Evolutionary conservation across 2,329 filamentous ascomycete species (phyloP).

Genomic region (Paraphaeosphaeria minitans): DNA sequence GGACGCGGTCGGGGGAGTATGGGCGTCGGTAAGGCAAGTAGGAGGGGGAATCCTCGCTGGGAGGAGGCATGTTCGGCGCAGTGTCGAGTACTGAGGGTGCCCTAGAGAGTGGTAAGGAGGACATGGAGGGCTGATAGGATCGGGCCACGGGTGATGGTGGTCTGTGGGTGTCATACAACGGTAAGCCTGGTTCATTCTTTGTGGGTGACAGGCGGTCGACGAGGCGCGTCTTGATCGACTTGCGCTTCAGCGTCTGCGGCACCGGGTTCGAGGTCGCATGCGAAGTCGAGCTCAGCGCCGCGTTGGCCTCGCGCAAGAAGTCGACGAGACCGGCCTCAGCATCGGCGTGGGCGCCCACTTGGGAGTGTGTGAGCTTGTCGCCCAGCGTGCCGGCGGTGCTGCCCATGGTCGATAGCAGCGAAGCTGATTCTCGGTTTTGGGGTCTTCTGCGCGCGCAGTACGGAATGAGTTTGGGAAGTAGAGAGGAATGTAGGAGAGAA

Average conservation of each 20-base stretch:
- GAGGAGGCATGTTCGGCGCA: conserved; percentile 59
- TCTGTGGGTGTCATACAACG: conserved; percentile 45
- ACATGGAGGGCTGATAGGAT: conserved; percentile 56
- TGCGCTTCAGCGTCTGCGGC: conserved; percentile 32
- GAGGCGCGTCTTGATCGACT: conserved; percentile 30
- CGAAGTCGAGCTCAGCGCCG: conserved; percentile 30
- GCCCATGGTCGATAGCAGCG: conserved; percentile 39
- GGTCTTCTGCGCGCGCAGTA: conserved; percentile 30
- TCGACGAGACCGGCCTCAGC: conserved; percentile 50
- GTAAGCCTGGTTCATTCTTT: conserved; percentile 43
- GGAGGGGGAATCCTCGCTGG: conserved; percentile 64
- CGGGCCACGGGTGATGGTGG: conserved; percentile 50
- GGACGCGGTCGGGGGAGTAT: conserved; percentile 58
- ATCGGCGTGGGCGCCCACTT: conserved; percentile 37
- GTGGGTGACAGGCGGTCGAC: conserved; percentile 27
- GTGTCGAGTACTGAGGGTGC: conserved; percentile 57
- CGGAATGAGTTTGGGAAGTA: conserved; percentile 28
- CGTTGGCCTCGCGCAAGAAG: conserved; percentile 50
- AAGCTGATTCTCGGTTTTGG: conserved; percentile 37
- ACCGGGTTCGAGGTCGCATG: conserved; percentile 12
- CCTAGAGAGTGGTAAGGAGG: conserved; percentile 53
- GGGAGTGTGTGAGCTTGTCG: conserved; percentile 28
- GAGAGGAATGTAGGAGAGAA: conserved; percentile 18
- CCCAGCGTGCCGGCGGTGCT: conserved; percentile 44
- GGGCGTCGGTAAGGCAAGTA: conserved; percentile 63